Base-by-base conservation (phyloP, 345 rosid genomes). In the Salix suchowensis region DNA sequence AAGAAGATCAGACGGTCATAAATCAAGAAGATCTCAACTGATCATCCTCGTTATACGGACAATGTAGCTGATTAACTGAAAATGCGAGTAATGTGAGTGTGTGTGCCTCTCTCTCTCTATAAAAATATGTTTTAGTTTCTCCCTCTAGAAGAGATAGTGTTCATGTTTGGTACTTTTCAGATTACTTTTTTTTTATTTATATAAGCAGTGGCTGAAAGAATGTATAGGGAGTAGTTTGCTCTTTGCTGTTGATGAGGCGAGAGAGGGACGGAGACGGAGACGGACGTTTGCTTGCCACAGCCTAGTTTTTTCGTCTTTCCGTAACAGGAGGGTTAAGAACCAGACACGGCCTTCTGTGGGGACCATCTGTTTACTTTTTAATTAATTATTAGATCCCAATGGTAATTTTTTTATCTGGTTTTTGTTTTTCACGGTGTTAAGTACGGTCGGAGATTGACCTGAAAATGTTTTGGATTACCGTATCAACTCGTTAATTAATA, bases 341-440 rank as follows among this genome's bases (percentile, higher is more conserved):
- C 81, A 70, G 82, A 74, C 82, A 74, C 66, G 68, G 48, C 23
- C 72, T 55, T 66, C 23, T 48, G 74, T 60, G 74, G 82, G 77
- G 30, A 21, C 81, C 32, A 28, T 3, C 37, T 14, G 18, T 36
- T 37, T 54, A 1, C 14, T 5, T 6, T 26, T 23, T 18, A 46
- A 46, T 46, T 46, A 46, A 12, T 44, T 44, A 11, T 44, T 13
- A 44, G 13, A 44, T 44, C 50, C 50, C 50, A 44, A 9, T 12
- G 50, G 50, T 13, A 40, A 2, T 40, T 8, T 39, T 68, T 9
- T 40, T 37, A 4, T 34, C 37, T 34, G 37, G 6, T 39, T 24
- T 12, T 42, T 42, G 4, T 30, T 23, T 11, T 68, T 14, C 5
- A 46, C 1, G 6, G 14, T 46, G 14, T 46, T 5, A 46, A 14